Base-by-base conservation (phyloP, 2,329 filamentous ascomycete genomes). In the Aspergillus clavatus region DNA sequence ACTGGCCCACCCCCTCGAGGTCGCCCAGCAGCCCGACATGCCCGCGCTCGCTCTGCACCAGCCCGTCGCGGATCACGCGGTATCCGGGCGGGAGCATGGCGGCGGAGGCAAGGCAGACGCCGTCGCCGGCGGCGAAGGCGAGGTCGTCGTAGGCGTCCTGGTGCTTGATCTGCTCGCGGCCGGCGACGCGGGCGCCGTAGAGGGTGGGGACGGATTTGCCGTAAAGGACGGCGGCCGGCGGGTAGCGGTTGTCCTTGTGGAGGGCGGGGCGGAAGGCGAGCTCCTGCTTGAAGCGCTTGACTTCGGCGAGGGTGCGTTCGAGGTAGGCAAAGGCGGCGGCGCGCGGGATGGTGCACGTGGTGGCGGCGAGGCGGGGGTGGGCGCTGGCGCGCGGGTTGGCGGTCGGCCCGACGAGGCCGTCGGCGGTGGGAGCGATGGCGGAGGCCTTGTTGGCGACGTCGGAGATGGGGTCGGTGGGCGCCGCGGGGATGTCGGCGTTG, bases 1-100 rank as follows among this genome's bases (percentile, higher is more conserved):
- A 89, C 57, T 75, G 78, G 0, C 89, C 89, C 0, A 95, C 83
- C 0, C 84, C 88, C 51, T 87, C 82, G 51, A 95, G 63, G 70
- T 96, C 90, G 0, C 90, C 90, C 24, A 96, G 67, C 59, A 97
- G 75, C 1, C 87, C 89, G 27, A 96, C 84, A 70, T 97, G 91
- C 0, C 91, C 90, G 3, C 89, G 76, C 53, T 95, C 88, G 43
- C 84, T 89, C 55, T 81, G 84, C 10, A 95, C 80, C 14, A 88
- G 73, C 0, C 89, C 89, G 10, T 83, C 84, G 37, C 78, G 80
- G 1, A 84, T 87, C 27, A 86, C 74, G 39, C 79, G 76, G 62
- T 95, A 96, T 0, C 89, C 89, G 2, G 79, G 71, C 0, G 90
- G 90, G 35, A 94, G 68, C 87, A 94, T 91, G 0, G 89, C 86